Conservation (phyloP, 495 filamentous ascomycete species). For the Talaromyces trachyspermus region DNA sequence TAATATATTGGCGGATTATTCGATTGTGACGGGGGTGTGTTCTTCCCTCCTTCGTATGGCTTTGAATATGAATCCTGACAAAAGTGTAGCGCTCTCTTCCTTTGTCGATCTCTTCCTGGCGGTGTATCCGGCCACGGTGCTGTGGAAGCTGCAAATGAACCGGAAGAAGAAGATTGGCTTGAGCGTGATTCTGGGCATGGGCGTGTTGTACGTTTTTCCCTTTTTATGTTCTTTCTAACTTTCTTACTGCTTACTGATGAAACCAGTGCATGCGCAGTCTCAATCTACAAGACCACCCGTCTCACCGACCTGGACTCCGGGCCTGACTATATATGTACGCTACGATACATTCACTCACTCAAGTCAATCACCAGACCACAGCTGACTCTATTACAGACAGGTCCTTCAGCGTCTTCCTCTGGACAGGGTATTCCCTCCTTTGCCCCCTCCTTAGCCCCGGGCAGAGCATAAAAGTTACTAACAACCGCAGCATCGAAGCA, state of each 20-base stretch:
- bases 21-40: conserved; percentile 26
- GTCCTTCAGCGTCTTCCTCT: conserved; percentile 32
- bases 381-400: conserved; percentile 14
- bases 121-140: conserved; percentile 35
- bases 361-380: not conserved
- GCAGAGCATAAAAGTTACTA: not conserved
- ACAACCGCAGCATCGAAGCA: conserved; percentile 31
- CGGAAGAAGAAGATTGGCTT: conserved; percentile 41
- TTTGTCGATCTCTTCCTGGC: conserved; percentile 43
- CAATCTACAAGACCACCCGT: conserved; percentile 34
- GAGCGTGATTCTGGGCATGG: conserved; percentile 34
- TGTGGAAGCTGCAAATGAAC: conserved; percentile 36
- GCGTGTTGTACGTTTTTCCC: conserved; percentile 17
- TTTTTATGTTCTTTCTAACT: not conserved
- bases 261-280: conserved; percentile 15
- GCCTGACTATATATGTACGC: conserved; percentile 35
- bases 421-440: conserved; percentile 42
- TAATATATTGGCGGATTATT: conserved; percentile 28
- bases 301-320: conserved; percentile 25
- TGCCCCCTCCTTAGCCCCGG: too few relatives aligned
- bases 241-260: not conserved
- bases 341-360: too few relatives aligned
- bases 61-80: not conserved
- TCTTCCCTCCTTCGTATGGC: too few relatives aligned
- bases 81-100: conserved; percentile 20